Conservation (phyloP, 2,329 filamentous ascomycete species). For the Pseudogymnoascus sp. region DNA sequence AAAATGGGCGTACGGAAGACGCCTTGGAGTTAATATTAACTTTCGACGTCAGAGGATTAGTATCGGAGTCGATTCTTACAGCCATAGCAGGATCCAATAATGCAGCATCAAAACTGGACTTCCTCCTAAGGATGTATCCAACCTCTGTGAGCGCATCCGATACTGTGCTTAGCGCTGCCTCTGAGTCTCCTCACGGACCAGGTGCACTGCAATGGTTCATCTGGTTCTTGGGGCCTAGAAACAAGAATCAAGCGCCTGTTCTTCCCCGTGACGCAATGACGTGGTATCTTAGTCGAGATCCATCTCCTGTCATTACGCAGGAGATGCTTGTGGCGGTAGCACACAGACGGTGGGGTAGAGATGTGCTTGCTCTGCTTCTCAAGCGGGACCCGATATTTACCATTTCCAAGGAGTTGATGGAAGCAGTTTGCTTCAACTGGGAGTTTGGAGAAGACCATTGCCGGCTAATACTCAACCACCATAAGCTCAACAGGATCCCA, state of each 20-base stretch:
- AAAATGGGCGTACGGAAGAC: background rate
- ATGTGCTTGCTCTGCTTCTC: background rate
- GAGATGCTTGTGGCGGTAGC: background rate
- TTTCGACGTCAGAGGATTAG: background rate
- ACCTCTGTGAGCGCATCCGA: background rate
- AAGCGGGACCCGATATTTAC: background rate
- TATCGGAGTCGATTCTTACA: background rate
- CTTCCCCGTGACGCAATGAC: background rate
- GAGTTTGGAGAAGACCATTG: background rate
- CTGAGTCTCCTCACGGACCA: background rate
- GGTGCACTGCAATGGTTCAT: background rate
- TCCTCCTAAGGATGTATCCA: background rate
- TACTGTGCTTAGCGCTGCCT: background rate
- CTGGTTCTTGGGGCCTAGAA: background rate
- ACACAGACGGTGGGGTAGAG: background rate
- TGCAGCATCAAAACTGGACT: background rate
- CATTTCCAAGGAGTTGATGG: background rate
- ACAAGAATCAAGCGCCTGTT: background rate
- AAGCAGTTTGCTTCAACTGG: background rate
- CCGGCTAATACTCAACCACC: background rate
- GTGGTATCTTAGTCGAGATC: conserved; percentile 3
- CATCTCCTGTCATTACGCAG: background rate
- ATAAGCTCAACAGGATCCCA: background rate
- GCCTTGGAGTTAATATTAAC: background rate
- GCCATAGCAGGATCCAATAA: background rate